Evolutionary conservation across 352 stramenopile genomes (phyloP).

Genomic region (Globisporangium radiosum): DNA sequence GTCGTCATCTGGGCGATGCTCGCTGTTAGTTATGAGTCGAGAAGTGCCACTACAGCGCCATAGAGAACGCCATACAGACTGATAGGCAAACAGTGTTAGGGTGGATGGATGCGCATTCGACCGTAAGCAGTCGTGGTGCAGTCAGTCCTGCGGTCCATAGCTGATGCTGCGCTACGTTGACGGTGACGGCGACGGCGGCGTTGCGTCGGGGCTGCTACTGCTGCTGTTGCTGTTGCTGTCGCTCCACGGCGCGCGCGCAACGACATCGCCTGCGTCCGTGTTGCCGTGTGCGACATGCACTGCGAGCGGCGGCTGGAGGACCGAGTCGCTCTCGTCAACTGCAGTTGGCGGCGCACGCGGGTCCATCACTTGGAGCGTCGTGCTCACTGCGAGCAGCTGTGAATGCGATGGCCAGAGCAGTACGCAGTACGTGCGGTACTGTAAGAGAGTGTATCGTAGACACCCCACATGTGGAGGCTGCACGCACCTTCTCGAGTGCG

Average conservation of each 20-base stretch:
- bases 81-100: neutral
- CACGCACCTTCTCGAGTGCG: slow-evolving; percentile 62
- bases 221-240: slow-evolving; percentile 12
- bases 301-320: slow-evolving; percentile 8
- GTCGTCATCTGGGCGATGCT: slow-evolving; percentile 82
- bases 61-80: too few relatives aligned
- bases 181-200: slow-evolving; percentile 1
- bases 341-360: slow-evolving; percentile 17
- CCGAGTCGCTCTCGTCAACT: neutral
- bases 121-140: neutral
- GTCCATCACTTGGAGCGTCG: slow-evolving; percentile 58
- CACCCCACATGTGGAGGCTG: neutral
- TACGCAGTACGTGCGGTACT: too few relatives aligned
- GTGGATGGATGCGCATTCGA: neutral
- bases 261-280: slow-evolving; percentile 24
- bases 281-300: slow-evolving; percentile 19
- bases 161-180: neutral
- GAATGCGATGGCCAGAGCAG: neutral
- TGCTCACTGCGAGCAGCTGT: slow-evolving; percentile 58
- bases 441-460: neutral
- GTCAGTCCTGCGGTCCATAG: neutral
- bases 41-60: neutral
- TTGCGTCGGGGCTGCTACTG: slow-evolving; percentile 5
- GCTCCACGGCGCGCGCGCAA: slow-evolving; percentile 41
- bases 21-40: slow-evolving; percentile 55